Base-by-base conservation (phyloP, 1,139 yeast genomes). In the Candida sanyaensis region DNA sequence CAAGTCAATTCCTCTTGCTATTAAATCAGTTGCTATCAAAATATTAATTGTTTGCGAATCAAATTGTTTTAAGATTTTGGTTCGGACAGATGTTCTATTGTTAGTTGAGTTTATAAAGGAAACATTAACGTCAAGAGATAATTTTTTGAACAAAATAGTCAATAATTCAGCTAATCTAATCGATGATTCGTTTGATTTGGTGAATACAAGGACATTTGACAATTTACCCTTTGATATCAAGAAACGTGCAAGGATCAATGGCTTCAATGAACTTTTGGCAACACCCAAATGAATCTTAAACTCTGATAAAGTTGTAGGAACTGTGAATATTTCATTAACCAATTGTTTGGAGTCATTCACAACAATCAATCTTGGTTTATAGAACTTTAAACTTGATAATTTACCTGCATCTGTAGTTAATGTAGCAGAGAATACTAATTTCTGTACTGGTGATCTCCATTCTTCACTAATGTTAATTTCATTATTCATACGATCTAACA, bases 1-100 rank as follows among this genome's bases (percentile, higher is more conserved):
- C 43, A 95, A 78, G 69, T 93, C 97, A 38, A 93, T 81, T 71
- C 99, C 99, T 68, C 99, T 84, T 13, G 98, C 89, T 62, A 95
- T 88, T 59, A 93, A 78, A 67, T 93, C 99, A 0, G 99, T 93
- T 26, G 96, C 90, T 8, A 91, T 85, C 50, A 92, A 71, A 7
- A 92, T 66, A 46, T 77, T 73, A 43, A 78, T 68, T 6, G 69
- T 64, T 39, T 78, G 80, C 2, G 64, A 62, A 11, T 81, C 71
- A 59, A 92, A 91, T 9, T 75, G 76, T 43, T 78, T 74, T 45
- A 93, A 73, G 1, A 80, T 62, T 52, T 73, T 74, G 33, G 70
- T 61, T 44, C 85, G 73, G 5, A 60, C 50, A 24, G 71, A 57
- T 1, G 78, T 63, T 49, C 73, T 71, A 45, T 81, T 74, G 52